Conservation (phyloP, 78 protist species). For the Bodo saltans region DNA sequence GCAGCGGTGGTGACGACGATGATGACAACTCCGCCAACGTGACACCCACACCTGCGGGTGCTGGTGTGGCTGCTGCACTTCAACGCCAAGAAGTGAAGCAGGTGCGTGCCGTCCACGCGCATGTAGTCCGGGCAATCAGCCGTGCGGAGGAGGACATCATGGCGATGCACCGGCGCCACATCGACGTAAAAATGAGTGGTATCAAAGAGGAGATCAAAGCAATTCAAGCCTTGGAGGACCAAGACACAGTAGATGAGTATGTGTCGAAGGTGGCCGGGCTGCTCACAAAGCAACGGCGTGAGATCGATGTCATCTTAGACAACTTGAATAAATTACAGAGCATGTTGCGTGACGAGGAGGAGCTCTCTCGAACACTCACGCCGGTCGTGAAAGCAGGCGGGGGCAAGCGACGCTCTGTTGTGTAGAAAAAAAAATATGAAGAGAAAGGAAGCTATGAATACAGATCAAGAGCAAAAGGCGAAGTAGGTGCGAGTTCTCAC, state of each 20-base stretch:
- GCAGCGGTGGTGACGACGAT: not conserved
- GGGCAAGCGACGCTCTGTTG: too few relatives aligned
- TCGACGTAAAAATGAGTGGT: conserved; percentile 46
- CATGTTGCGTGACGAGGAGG: conserved; percentile 2
- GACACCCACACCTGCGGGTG: not conserved
- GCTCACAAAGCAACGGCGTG: conserved; percentile 15
- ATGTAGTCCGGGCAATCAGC: conserved; percentile 32
- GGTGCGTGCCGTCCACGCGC: conserved; percentile 32
- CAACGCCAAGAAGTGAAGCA: not conserved
- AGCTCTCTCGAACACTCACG: too few relatives aligned
- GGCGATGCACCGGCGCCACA: conserved; percentile 39
- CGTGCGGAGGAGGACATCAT: conserved; percentile 52
- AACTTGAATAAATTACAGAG: not conserved
- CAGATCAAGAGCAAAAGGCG: too few relatives aligned
- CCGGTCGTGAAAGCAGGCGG: too few relatives aligned
- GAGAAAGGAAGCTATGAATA: too few relatives aligned
- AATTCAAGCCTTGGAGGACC: conserved; percentile 21
- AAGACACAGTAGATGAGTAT: conserved; percentile 45
- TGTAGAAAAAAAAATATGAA: too few relatives aligned
- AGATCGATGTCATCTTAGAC: not conserved
- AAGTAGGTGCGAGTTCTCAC: too few relatives aligned
- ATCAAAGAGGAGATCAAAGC: conserved; percentile 40
- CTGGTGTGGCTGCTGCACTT: not conserved
- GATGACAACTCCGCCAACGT: not conserved
- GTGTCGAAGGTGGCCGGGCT: conserved; percentile 28